phyloP scores from a whole-genome alignment of 345 rosid species.

The Gossypium bickii region DNA sequence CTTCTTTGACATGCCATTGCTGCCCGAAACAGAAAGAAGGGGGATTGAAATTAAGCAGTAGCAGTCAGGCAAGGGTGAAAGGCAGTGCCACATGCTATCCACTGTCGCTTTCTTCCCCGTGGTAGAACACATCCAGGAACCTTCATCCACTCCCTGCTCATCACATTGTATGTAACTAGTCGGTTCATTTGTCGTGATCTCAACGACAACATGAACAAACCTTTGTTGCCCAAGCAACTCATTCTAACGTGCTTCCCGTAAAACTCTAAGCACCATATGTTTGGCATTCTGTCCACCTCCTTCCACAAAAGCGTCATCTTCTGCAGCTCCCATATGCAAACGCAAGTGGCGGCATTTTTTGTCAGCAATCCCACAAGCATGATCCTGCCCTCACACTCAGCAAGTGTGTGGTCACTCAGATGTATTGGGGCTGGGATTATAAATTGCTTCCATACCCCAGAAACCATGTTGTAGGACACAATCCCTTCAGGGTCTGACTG shows the following conservation, averaged over 20 bases:
- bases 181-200: slow-evolving; percentile 89
- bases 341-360: slow-evolving; percentile 95
- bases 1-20: not conserved
- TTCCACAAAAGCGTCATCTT: slow-evolving; percentile 99
- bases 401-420: slow-evolving; percentile 83
- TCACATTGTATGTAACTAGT: slow-evolving; percentile 67
- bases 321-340: slow-evolving; percentile 99
- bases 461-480: slow-evolving; percentile 62
- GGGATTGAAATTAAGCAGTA: slow-evolving; percentile 37
- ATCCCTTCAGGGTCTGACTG: slow-evolving; percentile 90
- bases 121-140: slow-evolving; percentile 83
- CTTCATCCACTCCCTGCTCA: slow-evolving; percentile 74
- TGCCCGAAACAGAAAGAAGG: slow-evolving; percentile 11
- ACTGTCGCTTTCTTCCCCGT: slow-evolving; percentile 67
- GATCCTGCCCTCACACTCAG: slow-evolving; percentile 73
- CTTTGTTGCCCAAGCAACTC: slow-evolving; percentile 98
- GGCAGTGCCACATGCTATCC: slow-evolving; percentile 94
- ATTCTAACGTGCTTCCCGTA: slow-evolving; percentile 98
- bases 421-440: slow-evolving; percentile 72
- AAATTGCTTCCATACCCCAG: slow-evolving; percentile 77
- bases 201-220: slow-evolving; percentile 89
- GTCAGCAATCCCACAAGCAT: slow-evolving; percentile 91
- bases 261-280: slow-evolving; percentile 98
- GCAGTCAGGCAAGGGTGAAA: slow-evolving; percentile 77
- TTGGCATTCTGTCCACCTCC: slow-evolving; percentile 99